These are phyloP conservation scores for Exophiala sp. DNA, from an alignment of 2,329 filamentous ascomycete species.

Conservation along the genomic window DNA sequence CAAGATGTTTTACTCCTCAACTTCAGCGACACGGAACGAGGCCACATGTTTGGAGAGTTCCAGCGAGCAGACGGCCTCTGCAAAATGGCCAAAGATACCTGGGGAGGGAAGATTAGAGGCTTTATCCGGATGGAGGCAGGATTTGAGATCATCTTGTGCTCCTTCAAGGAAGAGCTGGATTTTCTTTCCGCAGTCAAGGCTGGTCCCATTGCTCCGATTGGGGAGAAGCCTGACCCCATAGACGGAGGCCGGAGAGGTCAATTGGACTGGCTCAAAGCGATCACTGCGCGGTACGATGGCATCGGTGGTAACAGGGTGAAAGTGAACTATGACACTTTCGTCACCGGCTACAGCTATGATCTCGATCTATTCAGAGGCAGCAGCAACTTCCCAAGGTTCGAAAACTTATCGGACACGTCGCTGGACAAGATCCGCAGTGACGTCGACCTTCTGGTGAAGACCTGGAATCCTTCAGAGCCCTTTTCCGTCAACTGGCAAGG, in stretches of 20 bases:
- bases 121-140: constrained; percentile 66
- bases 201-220: neutral
- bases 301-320: constrained; percentile 38
- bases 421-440: constrained; percentile 42
- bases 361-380: constrained; percentile 41
- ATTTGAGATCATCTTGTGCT: constrained; percentile 67
- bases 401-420: constrained; percentile 32
- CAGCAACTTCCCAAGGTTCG: constrained; percentile 39
- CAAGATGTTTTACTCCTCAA: constrained; percentile 61
- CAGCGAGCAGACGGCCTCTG: constrained; percentile 57
- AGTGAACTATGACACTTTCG: constrained; percentile 49
- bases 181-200: constrained; percentile 34
- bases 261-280: constrained; percentile 17
- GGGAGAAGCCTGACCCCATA: neutral
- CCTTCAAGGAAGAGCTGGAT: constrained; percentile 50
- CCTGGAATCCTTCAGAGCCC: constrained; percentile 26
- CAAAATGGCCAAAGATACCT: constrained; percentile 48
- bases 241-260: neutral
- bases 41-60: constrained; percentile 43
- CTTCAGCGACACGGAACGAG: constrained; percentile 22
- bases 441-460: constrained; percentile 43
- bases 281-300: constrained; percentile 26
- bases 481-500: constrained; percentile 61
- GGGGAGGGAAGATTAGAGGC: constrained; percentile 56
- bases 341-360: constrained; percentile 46